Conservation (phyloP, 345 rosid genomes). For the Geranium rotundifolium region DNA sequence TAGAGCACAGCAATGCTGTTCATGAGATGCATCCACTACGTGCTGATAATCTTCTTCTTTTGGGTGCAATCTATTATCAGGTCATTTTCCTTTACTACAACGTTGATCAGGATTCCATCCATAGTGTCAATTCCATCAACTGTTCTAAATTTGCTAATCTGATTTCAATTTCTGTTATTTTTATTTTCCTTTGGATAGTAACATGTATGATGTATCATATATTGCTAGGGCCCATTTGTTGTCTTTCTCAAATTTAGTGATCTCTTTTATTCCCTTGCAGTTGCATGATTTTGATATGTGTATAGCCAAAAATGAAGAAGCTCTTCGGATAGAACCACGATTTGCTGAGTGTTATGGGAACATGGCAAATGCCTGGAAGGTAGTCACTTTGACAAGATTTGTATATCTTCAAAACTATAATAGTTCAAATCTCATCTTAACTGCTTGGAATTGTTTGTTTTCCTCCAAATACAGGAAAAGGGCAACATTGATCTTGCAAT, state of each 20-base stretch:
- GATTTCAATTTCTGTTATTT: background rate
- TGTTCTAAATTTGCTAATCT: no score
- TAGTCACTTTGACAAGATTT: slow-evolving; percentile 11
- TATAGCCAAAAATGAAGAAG: slow-evolving; percentile 90
- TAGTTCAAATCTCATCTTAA: background rate
- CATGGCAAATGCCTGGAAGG: slow-evolving; percentile 99
- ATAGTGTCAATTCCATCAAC: no score
- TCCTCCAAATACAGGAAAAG: slow-evolving; percentile 54
- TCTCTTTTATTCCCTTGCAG: slow-evolving; percentile 18
- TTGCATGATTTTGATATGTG: slow-evolving; percentile 96
- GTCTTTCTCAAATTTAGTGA: background rate
- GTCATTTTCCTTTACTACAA: slow-evolving; percentile 21
- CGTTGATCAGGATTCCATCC: no score
- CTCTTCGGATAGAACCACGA: slow-evolving; percentile 76
- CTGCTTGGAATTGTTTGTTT: background rate
- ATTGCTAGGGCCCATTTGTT: slow-evolving; percentile 1
- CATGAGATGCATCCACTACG: slow-evolving; percentile 66
- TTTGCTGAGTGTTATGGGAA: slow-evolving; percentile 99
- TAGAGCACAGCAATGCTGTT: slow-evolving; percentile 68
- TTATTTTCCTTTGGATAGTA: background rate
- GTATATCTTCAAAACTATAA: background rate
- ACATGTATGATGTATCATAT: background rate
- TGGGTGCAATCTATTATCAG: slow-evolving; percentile 96
- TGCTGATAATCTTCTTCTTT: slow-evolving; percentile 87
- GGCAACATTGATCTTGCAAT: slow-evolving; percentile 87